A percentile compares a stretch with the other conserved stretches of the same genome.
These are phyloP conservation scores for Syzygium grande DNA, from an alignment of 345 rosid species.

Conservation along the genomic window DNA sequence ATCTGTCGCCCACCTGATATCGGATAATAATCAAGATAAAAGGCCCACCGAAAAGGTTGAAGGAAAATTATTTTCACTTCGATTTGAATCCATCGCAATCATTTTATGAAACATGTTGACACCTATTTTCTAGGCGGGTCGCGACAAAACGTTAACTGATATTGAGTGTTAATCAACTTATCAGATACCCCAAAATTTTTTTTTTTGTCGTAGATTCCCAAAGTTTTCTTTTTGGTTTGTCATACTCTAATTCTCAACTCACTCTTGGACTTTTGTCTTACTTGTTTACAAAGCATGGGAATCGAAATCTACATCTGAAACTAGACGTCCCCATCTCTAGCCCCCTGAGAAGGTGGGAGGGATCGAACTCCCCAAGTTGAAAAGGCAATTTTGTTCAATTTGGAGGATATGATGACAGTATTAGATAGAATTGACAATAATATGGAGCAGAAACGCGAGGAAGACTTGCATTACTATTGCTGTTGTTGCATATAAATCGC, in stretches of 20 bases:
- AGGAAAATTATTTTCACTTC: not conserved
- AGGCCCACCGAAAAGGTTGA: not conserved
- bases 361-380: accelerated
- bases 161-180: not conserved
- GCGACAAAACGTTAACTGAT: not conserved
- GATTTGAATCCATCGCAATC: not conserved
- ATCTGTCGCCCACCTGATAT: not conserved
- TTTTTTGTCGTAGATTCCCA: too few relatives aligned
- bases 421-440: not conserved
- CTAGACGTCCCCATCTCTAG: too few relatives aligned
- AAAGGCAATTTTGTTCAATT: not conserved
- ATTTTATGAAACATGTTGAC: not conserved
- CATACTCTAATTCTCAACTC: too few relatives aligned
- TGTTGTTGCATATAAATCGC: not conserved
- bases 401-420: not conserved
- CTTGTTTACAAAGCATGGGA: too few relatives aligned
- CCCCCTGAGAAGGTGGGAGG: too few relatives aligned
- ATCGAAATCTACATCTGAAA: too few relatives aligned
- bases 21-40: not conserved
- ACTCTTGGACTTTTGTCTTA: accelerated
- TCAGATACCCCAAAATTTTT: not conserved
- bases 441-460: not conserved
- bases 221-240: too few relatives aligned
- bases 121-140: too few relatives aligned
- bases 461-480: not conserved